phyloP scores from a whole-genome alignment of 73 alveolate genomes.

The Uronychia setigera region DNA sequence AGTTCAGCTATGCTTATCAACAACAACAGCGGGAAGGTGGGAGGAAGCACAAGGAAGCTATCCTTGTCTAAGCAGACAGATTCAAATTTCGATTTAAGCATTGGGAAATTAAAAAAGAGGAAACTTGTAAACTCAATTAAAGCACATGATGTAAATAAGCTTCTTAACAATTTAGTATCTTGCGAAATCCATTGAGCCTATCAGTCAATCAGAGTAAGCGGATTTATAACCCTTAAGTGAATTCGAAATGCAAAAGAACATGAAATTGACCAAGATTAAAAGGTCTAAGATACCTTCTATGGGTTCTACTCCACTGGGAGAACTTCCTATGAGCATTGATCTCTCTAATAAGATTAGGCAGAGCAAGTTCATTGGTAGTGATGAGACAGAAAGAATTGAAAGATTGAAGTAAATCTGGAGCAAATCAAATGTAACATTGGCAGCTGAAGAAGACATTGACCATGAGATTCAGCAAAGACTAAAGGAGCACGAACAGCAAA shows the following conservation, averaged over 20 bases:
- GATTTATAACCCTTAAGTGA: background rate
- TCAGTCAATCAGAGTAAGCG: background rate
- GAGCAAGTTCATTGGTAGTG: no score
- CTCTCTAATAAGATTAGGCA: background rate
- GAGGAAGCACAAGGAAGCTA: background rate
- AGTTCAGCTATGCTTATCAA: no score
- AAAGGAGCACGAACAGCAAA: no score
- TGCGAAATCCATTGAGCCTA: background rate
- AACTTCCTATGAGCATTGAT: background rate
- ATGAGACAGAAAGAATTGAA: no score
- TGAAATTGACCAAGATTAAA: no score
- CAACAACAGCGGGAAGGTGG: no score
- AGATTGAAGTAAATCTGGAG: no score
- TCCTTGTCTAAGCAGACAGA: background rate
- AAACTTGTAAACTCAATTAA: no score
- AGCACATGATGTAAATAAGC: background rate
- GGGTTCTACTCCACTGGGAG: background rate
- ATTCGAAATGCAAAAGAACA: background rate
- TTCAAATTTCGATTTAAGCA: background rate
- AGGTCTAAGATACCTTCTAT: background rate
- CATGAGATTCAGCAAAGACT: no score
- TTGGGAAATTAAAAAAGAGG: background rate
- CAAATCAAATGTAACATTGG: no score
- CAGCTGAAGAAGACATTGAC: no score
- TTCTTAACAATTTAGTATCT: no score